A percentile compares a stretch with the other conserved stretches of the same genome.
These are phyloP conservation scores for Thermomyces lanuginosus DNA, from an alignment of 2,329 filamentous ascomycete genomes.

Conservation along the genomic window DNA sequence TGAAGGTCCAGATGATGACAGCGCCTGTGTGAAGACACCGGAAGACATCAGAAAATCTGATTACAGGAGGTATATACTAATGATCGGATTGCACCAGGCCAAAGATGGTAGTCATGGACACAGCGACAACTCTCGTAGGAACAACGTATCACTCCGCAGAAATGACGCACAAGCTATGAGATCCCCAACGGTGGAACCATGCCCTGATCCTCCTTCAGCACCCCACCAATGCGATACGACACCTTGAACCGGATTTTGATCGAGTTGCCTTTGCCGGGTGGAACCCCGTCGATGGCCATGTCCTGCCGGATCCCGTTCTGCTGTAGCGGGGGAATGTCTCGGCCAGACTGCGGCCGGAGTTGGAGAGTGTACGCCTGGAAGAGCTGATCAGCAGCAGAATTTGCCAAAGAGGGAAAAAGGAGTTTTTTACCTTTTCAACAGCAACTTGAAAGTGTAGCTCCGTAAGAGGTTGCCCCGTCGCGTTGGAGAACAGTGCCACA, in stretches of 20 bases:
- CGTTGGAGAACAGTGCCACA: slow-evolving; percentile 70
- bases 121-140: too few relatives aligned
- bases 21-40: too few relatives aligned
- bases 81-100: too few relatives aligned
- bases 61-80: too few relatives aligned
- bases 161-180: slow-evolving; percentile 33
- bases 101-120: too few relatives aligned
- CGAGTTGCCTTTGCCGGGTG: slow-evolving; percentile 54
- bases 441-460: slow-evolving; percentile 84
- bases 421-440: slow-evolving; percentile 61
- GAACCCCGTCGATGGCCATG: slow-evolving; percentile 61
- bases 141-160: too few relatives aligned
- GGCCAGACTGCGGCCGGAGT: slow-evolving; percentile 71
- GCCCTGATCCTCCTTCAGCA: slow-evolving; percentile 59
- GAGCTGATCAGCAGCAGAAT: neutral
- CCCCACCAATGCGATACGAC: slow-evolving; percentile 53
- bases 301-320: slow-evolving; percentile 67
- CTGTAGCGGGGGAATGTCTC: slow-evolving; percentile 53
- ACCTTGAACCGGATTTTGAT: slow-evolving; percentile 85
- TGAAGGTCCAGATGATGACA: too few relatives aligned
- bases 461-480: slow-evolving; percentile 50
- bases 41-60: too few relatives aligned
- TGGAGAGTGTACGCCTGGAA: slow-evolving; percentile 60
- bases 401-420: slow-evolving; percentile 1
- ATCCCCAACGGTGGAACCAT: slow-evolving; percentile 68